Base-by-base conservation (phyloP, 768 basidiomycete genomes). In the Termitomyces sp. region DNA sequence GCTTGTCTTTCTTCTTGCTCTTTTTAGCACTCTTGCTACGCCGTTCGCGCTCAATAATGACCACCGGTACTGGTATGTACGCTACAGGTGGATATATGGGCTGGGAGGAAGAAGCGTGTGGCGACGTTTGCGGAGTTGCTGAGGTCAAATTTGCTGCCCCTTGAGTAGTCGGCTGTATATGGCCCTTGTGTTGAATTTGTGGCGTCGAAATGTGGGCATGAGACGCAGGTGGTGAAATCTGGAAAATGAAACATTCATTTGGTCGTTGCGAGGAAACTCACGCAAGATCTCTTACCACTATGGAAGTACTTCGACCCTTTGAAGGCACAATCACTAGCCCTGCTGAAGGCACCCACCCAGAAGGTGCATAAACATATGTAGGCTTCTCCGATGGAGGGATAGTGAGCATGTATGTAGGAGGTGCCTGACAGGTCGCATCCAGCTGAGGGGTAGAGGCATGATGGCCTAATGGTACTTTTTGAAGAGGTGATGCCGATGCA, bases 321-420 rank as follows among this genome's bases (percentile, higher is more conserved):
- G 59, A 37, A 16, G 62, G 60, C 1, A 63, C n/a, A 45, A 61
- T 51, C 8, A 60, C 59, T 4, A 63, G 20, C 4, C 62, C 62
- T 1, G 51, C 41, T 5, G 61, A 50, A 13, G 60, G 45, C n/a
- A 39, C 56, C 47, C 48, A 50, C 8, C 57, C 51, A 1, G 56
- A 45, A 1, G 59, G 51, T 28, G 59, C 47, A 29, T 60, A 61
- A 15, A 63, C 49, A 18, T 58, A 56, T 9, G 62, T 57, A 3
- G 56, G 31, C 47, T 34, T 41, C 0, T 46, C 41, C 15, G 56
- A 36, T 4, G 46, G 49, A 4, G 62, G 54, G 0, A 57, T 36
- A 3, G 36, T 47, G 45, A 61, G 41, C 34, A 60, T 15, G 41
- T 34, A 58, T 18, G 54, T 13, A 20, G 54, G 24, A 12, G 45